Conservation (phyloP, 2,329 filamentous ascomycete species). For the Ceratocystis smalleyi region DNA sequence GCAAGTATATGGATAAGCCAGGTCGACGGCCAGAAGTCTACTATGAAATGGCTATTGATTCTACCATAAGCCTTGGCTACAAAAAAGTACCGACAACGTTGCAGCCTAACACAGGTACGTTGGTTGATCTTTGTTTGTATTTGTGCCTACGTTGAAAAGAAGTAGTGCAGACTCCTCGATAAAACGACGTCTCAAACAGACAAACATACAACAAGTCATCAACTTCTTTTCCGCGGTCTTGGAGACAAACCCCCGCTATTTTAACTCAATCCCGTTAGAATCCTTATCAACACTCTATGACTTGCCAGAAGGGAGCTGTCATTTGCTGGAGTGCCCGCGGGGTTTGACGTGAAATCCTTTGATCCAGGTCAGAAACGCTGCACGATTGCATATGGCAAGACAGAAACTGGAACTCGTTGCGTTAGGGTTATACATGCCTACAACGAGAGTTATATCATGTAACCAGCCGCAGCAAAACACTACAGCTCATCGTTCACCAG, state of each 20-base stretch:
- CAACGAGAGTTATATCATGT: background rate
- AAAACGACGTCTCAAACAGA: too few relatives aligned
- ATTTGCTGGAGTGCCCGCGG: background rate
- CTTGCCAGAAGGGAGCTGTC: background rate
- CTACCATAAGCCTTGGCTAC: too few relatives aligned
- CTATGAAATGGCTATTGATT: too few relatives aligned
- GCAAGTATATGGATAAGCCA: background rate
- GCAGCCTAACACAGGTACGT: too few relatives aligned
- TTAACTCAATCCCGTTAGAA: background rate
- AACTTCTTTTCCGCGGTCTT: slow-evolving; percentile 2
- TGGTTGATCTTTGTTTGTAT: too few relatives aligned
- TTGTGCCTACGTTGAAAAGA: too few relatives aligned
- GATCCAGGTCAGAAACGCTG: background rate
- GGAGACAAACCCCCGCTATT: background rate
- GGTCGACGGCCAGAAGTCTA: too few relatives aligned
- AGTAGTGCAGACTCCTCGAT: too few relatives aligned
- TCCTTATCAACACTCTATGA: background rate
- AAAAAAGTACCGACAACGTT: too few relatives aligned
- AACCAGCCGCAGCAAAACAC: too few relatives aligned
- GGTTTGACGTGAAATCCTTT: background rate
- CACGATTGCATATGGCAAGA: background rate
- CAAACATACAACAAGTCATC: background rate
- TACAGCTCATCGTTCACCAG: too few relatives aligned
- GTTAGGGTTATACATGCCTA: background rate
- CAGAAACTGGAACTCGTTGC: background rate